Percentiles rank a stretch among this genome's conserved stretches.
Conservation (phyloP, 2,329 filamentous ascomycete species). For the Fusarium sp. region DNA sequence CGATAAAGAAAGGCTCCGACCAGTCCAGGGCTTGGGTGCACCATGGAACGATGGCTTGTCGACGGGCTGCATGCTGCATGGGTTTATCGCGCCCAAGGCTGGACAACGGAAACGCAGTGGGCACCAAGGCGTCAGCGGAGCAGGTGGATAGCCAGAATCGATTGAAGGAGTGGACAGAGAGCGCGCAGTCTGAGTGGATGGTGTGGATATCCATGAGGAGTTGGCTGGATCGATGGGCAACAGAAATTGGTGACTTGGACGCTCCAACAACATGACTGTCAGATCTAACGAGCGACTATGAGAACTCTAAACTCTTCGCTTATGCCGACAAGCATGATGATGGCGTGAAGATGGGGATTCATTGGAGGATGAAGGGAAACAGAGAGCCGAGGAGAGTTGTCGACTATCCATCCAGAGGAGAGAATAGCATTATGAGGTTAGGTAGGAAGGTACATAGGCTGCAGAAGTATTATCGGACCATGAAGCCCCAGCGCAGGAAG, state of each 20-base stretch:
- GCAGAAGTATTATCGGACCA: slow-evolving; percentile 29
- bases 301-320: neutral
- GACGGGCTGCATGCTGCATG: slow-evolving; percentile 16
- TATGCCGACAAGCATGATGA: neutral
- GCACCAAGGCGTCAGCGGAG: slow-evolving; percentile 18
- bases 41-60: slow-evolving; percentile 11
- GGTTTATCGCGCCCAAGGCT: slow-evolving; percentile 4
- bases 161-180: slow-evolving; percentile 10
- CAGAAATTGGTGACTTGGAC: slow-evolving; percentile 2
- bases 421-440: neutral
- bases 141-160: slow-evolving; percentile 22
- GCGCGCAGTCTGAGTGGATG: slow-evolving; percentile 6
- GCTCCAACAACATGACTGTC: neutral
- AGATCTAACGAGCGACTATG: neutral
- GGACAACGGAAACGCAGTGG: slow-evolving; percentile 22
- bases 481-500: slow-evolving; percentile 1
- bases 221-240: slow-evolving; percentile 1
- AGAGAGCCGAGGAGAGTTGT: neutral
- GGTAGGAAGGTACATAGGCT: neutral
- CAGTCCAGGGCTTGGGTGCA: slow-evolving; percentile 9
- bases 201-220: slow-evolving; percentile 15
- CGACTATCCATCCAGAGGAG: neutral
- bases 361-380: neutral
- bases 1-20: neutral
- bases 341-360: neutral